Evolutionary conservation across 768 basidiomycete species (phyloP), one percentile per base, ranked within the genome.

Genomic region (Leucogyrophana mollusca): DNA sequence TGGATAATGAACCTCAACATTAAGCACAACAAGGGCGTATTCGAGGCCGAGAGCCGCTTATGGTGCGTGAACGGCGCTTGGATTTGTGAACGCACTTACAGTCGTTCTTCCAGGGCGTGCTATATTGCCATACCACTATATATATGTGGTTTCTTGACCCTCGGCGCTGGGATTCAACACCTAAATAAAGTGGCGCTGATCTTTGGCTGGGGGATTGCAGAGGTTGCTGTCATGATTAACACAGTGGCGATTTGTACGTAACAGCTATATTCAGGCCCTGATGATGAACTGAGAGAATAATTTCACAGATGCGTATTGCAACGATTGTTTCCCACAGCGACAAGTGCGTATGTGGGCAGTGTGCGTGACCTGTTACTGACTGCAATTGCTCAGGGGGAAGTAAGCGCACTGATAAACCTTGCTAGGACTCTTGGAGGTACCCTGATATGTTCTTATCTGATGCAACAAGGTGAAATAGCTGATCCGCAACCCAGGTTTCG

Each of bases 1-100:
- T 66, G 65, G 59, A 69, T 78, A 24, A 73, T 77, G 60, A 64
- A 68, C 42, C 18, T 62, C n/a, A 65, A 58, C 34, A 74, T 78
- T 51, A 66, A 72, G 16, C 53, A 69, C 23, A 77, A 79, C 53
- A 52, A 60, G 0, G 80, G 80, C 37, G 71, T 82, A 35, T 80
- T 81, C 58, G 71, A 73, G 45, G 74, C 80, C 2, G 80, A 82
- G 58, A 70, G 52, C 48, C 68, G 73, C 11, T 42, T 74, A 18
- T 73, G 72, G 72, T 68, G 36, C 20, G 66, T 62, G 9, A 4
- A 27, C 16, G 11, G 16, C 20, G 13, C 1, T 16, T 14, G 17
- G 37, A 16, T 4, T 9, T 37, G 35, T 16, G 9, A 8, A 21
- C 35, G 7, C n/a, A 23, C 3, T 38, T 8, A 33, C 32, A 44